These are phyloP conservation scores for Sclerotinia borealis DNA, from an alignment of 2,329 filamentous ascomycete genomes.

Conservation along the genomic window DNA sequence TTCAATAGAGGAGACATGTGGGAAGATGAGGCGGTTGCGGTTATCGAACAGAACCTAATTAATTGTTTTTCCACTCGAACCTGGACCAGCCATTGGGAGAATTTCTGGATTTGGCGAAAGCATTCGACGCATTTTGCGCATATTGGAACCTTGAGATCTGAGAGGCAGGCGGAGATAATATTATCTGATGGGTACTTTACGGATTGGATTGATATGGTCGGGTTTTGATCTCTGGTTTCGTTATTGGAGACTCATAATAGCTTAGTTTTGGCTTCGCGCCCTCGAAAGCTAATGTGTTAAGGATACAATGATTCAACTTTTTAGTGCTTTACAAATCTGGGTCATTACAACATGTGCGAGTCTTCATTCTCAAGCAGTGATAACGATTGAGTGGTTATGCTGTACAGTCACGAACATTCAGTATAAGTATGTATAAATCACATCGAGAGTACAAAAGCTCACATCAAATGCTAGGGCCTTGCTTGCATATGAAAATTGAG, in stretches of 20 bases:
- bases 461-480: too few relatives aligned
- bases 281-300: background rate
- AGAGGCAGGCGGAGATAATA: background rate
- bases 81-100: background rate
- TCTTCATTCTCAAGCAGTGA: too few relatives aligned
- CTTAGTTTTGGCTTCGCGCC: background rate
- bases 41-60: background rate
- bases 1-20: background rate
- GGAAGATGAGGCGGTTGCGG: background rate
- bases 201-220: background rate
- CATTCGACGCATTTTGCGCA: background rate
- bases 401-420: too few relatives aligned
- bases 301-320: too few relatives aligned
- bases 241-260: background rate
- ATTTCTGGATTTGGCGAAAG: background rate
- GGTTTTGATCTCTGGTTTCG: background rate
- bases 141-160: background rate
- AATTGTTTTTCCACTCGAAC: background rate
- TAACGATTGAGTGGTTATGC: too few relatives aligned
- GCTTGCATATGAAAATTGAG: too few relatives aligned
- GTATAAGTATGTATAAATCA: too few relatives aligned
- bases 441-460: too few relatives aligned
- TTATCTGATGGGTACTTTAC: background rate
- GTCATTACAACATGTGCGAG: too few relatives aligned
- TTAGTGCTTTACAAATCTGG: too few relatives aligned